phyloP scores from a whole-genome alignment of 2,329 filamentous ascomycete species.

The Ascochyta rabiei region DNA sequence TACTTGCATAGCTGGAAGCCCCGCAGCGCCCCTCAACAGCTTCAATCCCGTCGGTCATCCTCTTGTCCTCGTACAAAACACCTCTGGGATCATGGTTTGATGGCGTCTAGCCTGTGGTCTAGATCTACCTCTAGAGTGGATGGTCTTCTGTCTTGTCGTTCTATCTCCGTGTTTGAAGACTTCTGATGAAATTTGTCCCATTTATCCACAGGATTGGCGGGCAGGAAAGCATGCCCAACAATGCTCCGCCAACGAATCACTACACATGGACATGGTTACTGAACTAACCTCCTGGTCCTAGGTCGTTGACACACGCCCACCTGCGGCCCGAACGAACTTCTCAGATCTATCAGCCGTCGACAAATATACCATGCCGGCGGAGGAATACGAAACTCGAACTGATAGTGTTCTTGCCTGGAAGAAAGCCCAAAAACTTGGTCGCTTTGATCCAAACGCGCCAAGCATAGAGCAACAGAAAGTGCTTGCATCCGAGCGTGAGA shows the following conservation, averaged over 20 bases:
- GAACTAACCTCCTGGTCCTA: constrained; percentile 49
- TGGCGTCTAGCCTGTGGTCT: neutral
- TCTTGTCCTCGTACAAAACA: neutral
- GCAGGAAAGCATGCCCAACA: constrained; percentile 12
- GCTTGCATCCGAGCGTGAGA: constrained; percentile 70
- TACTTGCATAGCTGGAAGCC: constrained; percentile 23
- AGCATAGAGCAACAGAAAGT: constrained; percentile 75
- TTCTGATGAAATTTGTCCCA: neutral
- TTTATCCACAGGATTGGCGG: neutral
- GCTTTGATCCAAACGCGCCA: constrained; percentile 87
- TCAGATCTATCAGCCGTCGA: constrained; percentile 80
- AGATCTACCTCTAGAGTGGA: neutral
- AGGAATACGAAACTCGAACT: constrained; percentile 82
- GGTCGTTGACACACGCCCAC: constrained; percentile 81
- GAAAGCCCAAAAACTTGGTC: constrained; percentile 89
- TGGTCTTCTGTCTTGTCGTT: neutral
- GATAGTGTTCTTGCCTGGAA: constrained; percentile 97
- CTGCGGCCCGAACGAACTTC: constrained; percentile 76
- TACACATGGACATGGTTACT: constrained; percentile 17
- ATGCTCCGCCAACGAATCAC: constrained; percentile 19
- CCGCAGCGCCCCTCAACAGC: constrained; percentile 29
- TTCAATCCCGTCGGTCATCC: neutral
- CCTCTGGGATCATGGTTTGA: neutral
- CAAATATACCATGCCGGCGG: constrained; percentile 87
- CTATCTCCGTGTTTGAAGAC: neutral